Base-by-base conservation (phyloP, 352 stramenopile species). In the Globisporangium paddicum region DNA sequence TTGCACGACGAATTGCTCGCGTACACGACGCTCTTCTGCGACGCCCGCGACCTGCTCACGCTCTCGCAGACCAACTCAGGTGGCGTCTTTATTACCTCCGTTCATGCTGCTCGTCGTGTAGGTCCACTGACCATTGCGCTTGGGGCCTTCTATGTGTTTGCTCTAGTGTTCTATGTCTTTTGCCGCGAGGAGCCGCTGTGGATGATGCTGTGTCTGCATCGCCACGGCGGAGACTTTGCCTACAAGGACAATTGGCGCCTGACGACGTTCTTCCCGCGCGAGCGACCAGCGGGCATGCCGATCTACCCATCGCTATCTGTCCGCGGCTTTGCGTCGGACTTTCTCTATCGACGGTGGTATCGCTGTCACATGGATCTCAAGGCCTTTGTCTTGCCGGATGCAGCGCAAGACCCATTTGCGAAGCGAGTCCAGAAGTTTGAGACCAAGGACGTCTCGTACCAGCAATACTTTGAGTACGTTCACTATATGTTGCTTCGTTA, bases 311-410 rank as follows among this genome's bases (percentile, higher is more conserved):
- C 71, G 11, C 45, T 79, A 18, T 25, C 64, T 0, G 68, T 74
- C 11, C 58, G 69, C 21, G 63, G 71, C 10, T 93, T 95, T 55
- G 67, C 67, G 21, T 95, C 86, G 5, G 80, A 93, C 52, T 95
- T 95, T 45, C 55, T 95, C 25, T 92, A 92, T 50, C 77, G 82
- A n/a, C 84, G 86, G n/a, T 95, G 86, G 81, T 90, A 65, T 50
- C 82, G 86, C 50, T 77, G 79, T 46, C 79, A 93, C 68, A 93
- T 95, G 80, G 55, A 76, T 34, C 67, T 95, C 48, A 68, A 71
- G 3, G 60, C 85, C 3, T 93, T 84, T 52, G 16, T 77, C 42
- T 66, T 83, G 53, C 73, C 69, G 0, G 62, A 68, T 19, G 70
- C 75, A 6, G 57, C 72, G 25, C 60, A 75, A 42, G 76, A 88